phyloP scores from a whole-genome alignment of 257 asterid genomes.

The Solanum lycopersicoides region DNA sequence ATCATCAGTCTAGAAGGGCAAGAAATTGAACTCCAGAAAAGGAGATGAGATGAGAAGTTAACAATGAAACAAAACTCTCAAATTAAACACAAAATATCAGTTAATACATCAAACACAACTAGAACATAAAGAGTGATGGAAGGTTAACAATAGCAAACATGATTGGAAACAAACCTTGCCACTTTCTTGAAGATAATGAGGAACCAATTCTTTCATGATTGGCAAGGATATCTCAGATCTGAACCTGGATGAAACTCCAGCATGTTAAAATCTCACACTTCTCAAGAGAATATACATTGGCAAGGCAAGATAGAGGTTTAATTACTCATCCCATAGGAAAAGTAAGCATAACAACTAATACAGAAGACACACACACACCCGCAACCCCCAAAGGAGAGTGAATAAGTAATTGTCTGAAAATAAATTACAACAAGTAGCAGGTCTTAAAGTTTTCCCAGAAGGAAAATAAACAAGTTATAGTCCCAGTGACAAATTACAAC shows the following conservation, averaged over 20 bases:
- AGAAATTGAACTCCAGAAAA: not conserved
- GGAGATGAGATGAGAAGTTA: not conserved
- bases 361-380: not conserved
- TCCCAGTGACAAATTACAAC: not conserved
- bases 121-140: not conserved
- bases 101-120: not conserved
- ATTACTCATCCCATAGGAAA: not conserved
- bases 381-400: not conserved
- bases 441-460: not conserved
- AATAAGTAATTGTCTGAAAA: not conserved
- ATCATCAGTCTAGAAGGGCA: not conserved
- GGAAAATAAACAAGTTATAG: not conserved
- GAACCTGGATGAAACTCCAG: slow-evolving; percentile 46
- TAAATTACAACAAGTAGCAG: not conserved
- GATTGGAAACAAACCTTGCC: slow-evolving; percentile 48
- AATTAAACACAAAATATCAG: not conserved
- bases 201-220: slow-evolving; percentile 80
- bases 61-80: not conserved
- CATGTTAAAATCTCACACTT: not conserved
- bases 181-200: slow-evolving; percentile 91
- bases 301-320: not conserved
- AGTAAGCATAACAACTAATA: not conserved
- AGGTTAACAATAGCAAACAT: slow-evolving; percentile 4
- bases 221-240: slow-evolving; percentile 89
- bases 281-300: not conserved